Evolutionary conservation across 495 filamentous ascomycete species (phyloP), one percentile per base, ranked within the genome.

Genomic region (Cercophora scortea): DNA sequence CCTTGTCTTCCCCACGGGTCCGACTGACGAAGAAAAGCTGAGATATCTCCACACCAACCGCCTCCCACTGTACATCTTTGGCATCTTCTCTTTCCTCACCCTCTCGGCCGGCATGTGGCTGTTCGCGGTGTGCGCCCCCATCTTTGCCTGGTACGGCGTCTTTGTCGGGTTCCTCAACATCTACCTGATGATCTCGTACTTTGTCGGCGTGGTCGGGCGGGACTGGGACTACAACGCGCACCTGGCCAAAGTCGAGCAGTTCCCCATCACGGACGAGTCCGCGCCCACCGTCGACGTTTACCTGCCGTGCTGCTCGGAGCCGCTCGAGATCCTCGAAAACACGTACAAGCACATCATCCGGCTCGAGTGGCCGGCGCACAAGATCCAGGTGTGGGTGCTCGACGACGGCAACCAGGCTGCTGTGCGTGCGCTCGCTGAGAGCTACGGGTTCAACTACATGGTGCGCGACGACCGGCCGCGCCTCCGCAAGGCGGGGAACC

Each of bases 31-130:
- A 17, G 63, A 66, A 41, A 66, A 66, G 45, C 51, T 58, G 38
- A 53, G 43, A 32, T 66, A 66, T 42, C 42, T 66, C 45, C 42
- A 46, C 17, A 66, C 63, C 18, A 66, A 66, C 55, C 61, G 63
- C 43, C 55, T 66, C 19, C 63, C 63, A 1, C 54, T 66, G 8
- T 66, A 66, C 51, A 49, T 66, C 48, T 64, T 66, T 17, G 63
- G 63, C 17, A 44, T 66, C 45, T 47, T 66, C 40, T 64, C 61
- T 10, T 64, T 66, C 45, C 36, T 66, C 8, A 58, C 59, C 13
- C 59, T 66, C 10, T 66, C 63, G 17, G 61, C 63, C 1, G 63
- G 63, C 53, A 66, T 66, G 63, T 66, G 63, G 63, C 59, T 66
- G 9, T 66, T 66, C 38, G 56, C 59, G 34, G 32, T 64, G 11